phyloP scores from a whole-genome alignment of 2,329 filamentous ascomycete genomes.

The Raffaelea ambrosiae region DNA sequence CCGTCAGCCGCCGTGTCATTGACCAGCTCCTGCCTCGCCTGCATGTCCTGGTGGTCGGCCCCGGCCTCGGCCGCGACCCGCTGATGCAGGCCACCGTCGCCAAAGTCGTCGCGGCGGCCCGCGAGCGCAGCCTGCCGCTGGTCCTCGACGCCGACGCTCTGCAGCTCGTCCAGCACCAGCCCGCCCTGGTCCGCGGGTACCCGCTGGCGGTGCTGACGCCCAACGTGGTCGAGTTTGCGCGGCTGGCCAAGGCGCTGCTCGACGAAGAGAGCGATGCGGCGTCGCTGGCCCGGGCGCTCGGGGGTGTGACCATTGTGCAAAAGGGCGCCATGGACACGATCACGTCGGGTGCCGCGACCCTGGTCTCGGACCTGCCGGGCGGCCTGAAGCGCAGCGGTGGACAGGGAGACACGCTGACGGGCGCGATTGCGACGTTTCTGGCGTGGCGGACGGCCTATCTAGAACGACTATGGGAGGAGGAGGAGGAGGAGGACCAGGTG shows the following conservation, averaged over 20 bases:
- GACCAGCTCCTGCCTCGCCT: conserved; percentile 73
- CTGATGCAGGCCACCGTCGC: conserved; percentile 84
- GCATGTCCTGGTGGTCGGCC: conserved; percentile 87
- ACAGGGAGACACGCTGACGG: conserved; percentile 92
- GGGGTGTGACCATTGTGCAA: conserved; percentile 83
- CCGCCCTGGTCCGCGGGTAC: conserved; percentile 73
- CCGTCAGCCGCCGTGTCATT: conserved; percentile 61
- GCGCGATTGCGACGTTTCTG: conserved; percentile 77
- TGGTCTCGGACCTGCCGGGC: conserved; percentile 68
- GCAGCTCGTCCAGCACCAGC: conserved; percentile 64
- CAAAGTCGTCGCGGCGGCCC: conserved; percentile 69
- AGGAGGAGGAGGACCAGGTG: not conserved
- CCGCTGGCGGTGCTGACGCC: conserved; percentile 81
- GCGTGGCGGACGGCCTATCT: conserved; percentile 84
- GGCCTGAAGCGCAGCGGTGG: conserved; percentile 87
- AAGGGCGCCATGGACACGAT: conserved; percentile 81
- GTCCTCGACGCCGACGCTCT: conserved; percentile 91
- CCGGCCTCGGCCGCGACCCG: conserved; percentile 80
- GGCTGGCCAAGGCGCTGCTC: conserved; percentile 65
- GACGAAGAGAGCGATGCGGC: conserved; percentile 10
- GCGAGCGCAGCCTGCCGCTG: conserved; percentile 63
- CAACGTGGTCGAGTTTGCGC: conserved; percentile 86
- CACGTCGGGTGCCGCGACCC: conserved; percentile 67
- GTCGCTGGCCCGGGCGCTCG: conserved; percentile 67
- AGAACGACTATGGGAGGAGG: conserved; percentile 68